Base-by-base conservation (phyloP, 2,329 filamentous ascomycete species). In the Pseudocercospora crystallina region DNA sequence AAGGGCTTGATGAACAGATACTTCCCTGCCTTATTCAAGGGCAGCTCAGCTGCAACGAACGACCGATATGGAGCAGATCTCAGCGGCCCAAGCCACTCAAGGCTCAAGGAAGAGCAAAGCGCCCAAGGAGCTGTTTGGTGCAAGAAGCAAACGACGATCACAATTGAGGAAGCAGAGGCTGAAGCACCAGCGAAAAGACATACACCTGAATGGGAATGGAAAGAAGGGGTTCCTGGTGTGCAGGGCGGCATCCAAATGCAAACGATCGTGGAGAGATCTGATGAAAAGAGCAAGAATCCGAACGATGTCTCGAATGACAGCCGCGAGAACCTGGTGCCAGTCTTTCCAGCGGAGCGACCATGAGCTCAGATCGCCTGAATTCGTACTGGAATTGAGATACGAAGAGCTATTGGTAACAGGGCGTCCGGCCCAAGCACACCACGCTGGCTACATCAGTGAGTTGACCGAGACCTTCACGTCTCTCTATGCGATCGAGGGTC, bases 381-480 rank as follows among this genome's bases (percentile, higher is more conserved):
- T 38, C 14, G 35, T 4, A 43, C 53, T 20, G 54, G 51, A 36
- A 31, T 51, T 14, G 46, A 47, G 8, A 38, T 39, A 2, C 36
- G 51, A 36, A 51, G 39, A 0, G 61, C 60, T 43, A 47, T 62
- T 13, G 57, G 52, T 4, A 26, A 34, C 14, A 50, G 58, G 47
- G 57, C 60, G 44, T 59, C 77, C 61, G 67, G 71, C 2, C 76
- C 80, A 1, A 81, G 20, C 20, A 26, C 4, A 26, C 20, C 20
- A 26, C 20, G 20, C 7, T 7, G 4, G 7, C 20, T 26, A 3
- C 20, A 26, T 26, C 20, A 26, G 7, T 26, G 20, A 3, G 20
- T 26, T 26, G 20, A 26, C 20, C 20, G 20, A 7, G 7, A 26
- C 20, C 20, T 26, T 26, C 20, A 26, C 20, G 3, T 26, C 20